Evolutionary conservation across 2,329 filamentous ascomycete species (phyloP), one percentile per base, ranked within the genome.

Genomic region (Ophiostoma perfectum): DNA sequence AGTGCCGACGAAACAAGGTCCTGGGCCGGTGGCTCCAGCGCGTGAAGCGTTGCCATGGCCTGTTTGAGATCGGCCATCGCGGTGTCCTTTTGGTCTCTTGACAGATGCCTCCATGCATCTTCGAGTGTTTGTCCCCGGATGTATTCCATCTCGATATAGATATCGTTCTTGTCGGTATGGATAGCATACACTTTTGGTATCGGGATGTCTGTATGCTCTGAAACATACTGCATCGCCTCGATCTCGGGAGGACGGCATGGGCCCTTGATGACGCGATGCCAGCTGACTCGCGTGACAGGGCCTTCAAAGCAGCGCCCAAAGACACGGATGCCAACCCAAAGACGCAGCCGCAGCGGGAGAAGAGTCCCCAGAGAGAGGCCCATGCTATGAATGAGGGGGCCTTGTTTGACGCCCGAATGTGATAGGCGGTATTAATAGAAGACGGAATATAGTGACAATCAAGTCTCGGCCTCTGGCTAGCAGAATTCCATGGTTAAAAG

Each of bases 61-160:
- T 66, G 41, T 38, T 55, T 49, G n/a, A 69, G 27, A n/a, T 69
- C 66, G 66, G 66, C 66, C 52, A 67, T 65, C 16, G 67, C 45
- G 4, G 65, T 8, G 36, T 45, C 39, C 42, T 52, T 62, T 62
- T n/a, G 65, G 45, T 52, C 42, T 60, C 62, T 62, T 41, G 49
- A 4, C 4, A 67, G 49, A 41, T 39, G 18, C 16, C 27, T 38
- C 39, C 41, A 66, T 6, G 64, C 67, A 66, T 27, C 52, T 14
- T 66, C 62, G 49, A 67, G 44, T 52, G 11, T 66, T 5, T 18
- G 27, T 36, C 68, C 68, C 42, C 65, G 11, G 7, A 67, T 27
- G 4, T 38, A 36, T 55, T 69, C 68, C 68, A 67, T 69, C 68
- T 69, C 66, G 38, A 69, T 69, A 42, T 67, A 69, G 5, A 69